These are phyloP conservation scores for Phytophthora idaei DNA, from an alignment of 352 stramenopile species.

Conservation along the genomic window DNA sequence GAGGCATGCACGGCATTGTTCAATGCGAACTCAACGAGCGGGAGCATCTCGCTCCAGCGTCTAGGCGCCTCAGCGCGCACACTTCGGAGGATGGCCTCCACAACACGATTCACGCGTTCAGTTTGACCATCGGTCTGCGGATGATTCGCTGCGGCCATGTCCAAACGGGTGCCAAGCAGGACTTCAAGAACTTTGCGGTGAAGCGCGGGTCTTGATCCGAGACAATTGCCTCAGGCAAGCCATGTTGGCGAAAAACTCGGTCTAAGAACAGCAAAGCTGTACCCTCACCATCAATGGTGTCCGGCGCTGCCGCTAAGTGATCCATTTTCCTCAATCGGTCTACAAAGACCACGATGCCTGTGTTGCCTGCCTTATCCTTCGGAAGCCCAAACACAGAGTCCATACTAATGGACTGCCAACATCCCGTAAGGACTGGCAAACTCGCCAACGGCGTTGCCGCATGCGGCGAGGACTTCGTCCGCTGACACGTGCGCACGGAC, in stretches of 20 bases:
- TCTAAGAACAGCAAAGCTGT: neutral
- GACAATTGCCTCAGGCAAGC: neutral
- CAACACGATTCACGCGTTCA: neutral
- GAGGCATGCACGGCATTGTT: too few relatives aligned
- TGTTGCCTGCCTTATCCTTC: neutral
- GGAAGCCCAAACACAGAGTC: conserved; percentile 3
- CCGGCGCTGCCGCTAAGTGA: conserved; percentile 8
- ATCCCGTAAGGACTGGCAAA: neutral
- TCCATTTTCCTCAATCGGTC: conserved; percentile 20
- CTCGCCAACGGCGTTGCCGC: neutral
- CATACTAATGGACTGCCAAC: conserved; percentile 3
- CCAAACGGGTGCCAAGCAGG: neutral
- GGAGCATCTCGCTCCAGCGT: too few relatives aligned
- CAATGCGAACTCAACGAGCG: too few relatives aligned
- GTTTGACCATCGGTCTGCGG: neutral
- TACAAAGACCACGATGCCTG: conserved; percentile 3
- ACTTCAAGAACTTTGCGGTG: neutral
- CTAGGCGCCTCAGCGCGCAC: too few relatives aligned
- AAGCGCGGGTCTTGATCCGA: neutral
- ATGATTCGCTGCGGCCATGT: neutral
- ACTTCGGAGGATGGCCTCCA: neutral
- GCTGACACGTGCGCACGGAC: conserved; percentile 19
- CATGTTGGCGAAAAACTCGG: neutral
- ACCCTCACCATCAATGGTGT: neutral
- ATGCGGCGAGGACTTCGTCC: neutral